Evolutionary conservation across 2,329 filamentous ascomycete genomes (phyloP), one percentile per base, ranked within the genome.

Genomic region (Colletotrichum australisinense): DNA sequence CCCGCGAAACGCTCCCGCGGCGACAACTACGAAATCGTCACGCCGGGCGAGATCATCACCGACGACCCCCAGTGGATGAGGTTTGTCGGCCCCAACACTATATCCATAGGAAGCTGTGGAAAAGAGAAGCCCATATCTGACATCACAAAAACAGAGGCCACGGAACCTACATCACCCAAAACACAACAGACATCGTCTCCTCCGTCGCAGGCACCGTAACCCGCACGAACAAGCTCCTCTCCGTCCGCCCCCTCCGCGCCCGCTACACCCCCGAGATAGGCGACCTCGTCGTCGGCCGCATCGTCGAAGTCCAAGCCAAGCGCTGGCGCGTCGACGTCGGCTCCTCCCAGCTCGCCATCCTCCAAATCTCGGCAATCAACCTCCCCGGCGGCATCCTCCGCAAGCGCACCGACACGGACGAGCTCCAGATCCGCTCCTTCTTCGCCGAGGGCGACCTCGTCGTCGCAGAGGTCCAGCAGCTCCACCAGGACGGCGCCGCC

Each of bases 1-100:
- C 72, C 81, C 55, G 86, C 86, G 77, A 82, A 84, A 67, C 80
- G 82, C 42, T 78, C 81, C 63, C 79, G 79, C 63, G 77, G 76
- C 66, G 79, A 78, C 67, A 78, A 79, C 71, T 78, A 84, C 78
- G 85, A 88, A 46, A 93, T 98, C 76, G 93, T 98, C 77, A 98
- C 95, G 1, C 96, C 96, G 1, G 97, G 96, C 79, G 94, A 97
- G 81, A 85, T 93, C 74, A 94, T 98, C 78, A 98, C 96, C 12
- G 90, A 92, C 76, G 95, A 98, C 83, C 89, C 95, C n/a, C 95
- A 98, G 87, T 98, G 95, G 95, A 98, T 98, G 96, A 91, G 91
- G 90, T 91, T 84, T 65, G 85, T 76, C 46, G 52, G 28, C 63
- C 60, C 46, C 16, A 1, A 42, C 4, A 19, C 16, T 42, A 19